Base-by-base conservation (phyloP, 345 rosid genomes). In the Euclidium syriacum region DNA sequence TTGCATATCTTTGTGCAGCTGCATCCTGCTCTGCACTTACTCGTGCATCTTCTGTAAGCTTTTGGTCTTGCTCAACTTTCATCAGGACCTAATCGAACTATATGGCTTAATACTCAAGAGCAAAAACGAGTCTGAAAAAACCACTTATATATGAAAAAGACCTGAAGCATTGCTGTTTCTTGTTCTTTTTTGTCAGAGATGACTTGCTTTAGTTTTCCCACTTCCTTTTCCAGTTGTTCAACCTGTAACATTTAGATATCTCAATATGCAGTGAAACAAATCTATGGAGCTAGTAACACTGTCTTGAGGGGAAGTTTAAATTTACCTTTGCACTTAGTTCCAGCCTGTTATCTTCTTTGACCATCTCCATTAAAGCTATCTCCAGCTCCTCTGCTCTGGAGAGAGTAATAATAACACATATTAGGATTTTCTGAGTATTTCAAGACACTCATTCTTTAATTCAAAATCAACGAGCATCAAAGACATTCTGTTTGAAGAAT, bases 351-450 rank as follows among this genome's bases (percentile, higher is more conserved):
- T 94, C 99, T 80, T 77, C 80, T 80, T 84, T 84, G 67, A 87
- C 95, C 82, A 90, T 81, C 80, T 94, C 99, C 84, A 85, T 78
- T 36, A 90, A 78, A 25, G 97, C 99, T 55, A 88, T 83, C 83
- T 94, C 97, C 73, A 94, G 71, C 83, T 90, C 99, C 72, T 94
- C 99, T n/a, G 97, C 83, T 69, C 99, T 92, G 71, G 36, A 29
- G 55, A 76, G 58, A 60, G 65, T 68, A 35, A 55, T 68, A 35
- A 55, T 16, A 30, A 71, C 4, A 40, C 27, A 47, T 26, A 24
- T 56, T 38, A 49, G 0, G 26, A 64, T 57, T 26, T 57, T 40
- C 26, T 0, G 32, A 22, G 46, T 24, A 23, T 16, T 26, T 24
- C 9, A 50, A 6, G 33, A 33, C 9, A 16, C 6, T 44, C 65